Percentiles rank a stretch among this genome's conserved stretches.
phyloP scores from a whole-genome alignment of 352 stramenopile species.

The Pseudoperonospora humuli region DNA sequence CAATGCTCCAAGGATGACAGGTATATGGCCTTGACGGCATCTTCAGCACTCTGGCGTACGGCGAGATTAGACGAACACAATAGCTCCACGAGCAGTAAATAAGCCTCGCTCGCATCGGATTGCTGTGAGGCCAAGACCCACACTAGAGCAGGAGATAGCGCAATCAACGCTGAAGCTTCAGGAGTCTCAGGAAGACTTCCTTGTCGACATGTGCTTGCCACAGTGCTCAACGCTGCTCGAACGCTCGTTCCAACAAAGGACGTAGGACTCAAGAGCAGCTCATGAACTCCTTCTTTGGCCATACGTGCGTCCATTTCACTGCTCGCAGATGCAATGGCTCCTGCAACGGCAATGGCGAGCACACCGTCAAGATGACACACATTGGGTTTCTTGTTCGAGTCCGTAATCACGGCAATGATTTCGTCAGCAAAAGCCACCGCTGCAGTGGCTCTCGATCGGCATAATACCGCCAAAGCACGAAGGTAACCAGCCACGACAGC shows the following conservation, averaged over 20 bases:
- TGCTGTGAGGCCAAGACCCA: conserved; percentile 71
- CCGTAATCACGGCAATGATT: conserved; percentile 44
- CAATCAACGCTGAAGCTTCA: conserved; percentile 51
- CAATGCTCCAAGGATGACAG: conserved; percentile 53
- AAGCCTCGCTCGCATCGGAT: conserved; percentile 33
- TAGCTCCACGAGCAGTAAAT: conserved; percentile 54
- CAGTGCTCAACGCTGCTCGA: conserved; percentile 27
- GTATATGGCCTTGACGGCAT: conserved; percentile 40
- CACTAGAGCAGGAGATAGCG: conserved; percentile 40
- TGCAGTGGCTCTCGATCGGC: conserved; percentile 19
- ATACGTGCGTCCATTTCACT: conserved; percentile 55
- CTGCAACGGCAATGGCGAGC: conserved; percentile 54
- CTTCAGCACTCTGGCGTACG: conserved; percentile 43
- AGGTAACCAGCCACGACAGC: conserved; percentile 58
- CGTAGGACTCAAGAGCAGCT: conserved; percentile 33
- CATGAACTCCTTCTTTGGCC: conserved; percentile 37
- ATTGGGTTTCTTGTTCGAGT: conserved; percentile 74
- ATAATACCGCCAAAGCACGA: conserved; percentile 45
- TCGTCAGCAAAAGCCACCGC: conserved; percentile 37
- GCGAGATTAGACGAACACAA: conserved; percentile 40
- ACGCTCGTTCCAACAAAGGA: conserved; percentile 50
- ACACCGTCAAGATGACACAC: conserved; percentile 69
- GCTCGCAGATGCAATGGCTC: conserved; percentile 43
- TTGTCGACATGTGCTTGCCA: conserved; percentile 16
- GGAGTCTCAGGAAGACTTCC: conserved; percentile 24